Percentiles rank a stretch among this genome's conserved stretches.
Conservation (phyloP, 169 alveolate genomes). For the Cyclospora cayetanensis region DNA sequence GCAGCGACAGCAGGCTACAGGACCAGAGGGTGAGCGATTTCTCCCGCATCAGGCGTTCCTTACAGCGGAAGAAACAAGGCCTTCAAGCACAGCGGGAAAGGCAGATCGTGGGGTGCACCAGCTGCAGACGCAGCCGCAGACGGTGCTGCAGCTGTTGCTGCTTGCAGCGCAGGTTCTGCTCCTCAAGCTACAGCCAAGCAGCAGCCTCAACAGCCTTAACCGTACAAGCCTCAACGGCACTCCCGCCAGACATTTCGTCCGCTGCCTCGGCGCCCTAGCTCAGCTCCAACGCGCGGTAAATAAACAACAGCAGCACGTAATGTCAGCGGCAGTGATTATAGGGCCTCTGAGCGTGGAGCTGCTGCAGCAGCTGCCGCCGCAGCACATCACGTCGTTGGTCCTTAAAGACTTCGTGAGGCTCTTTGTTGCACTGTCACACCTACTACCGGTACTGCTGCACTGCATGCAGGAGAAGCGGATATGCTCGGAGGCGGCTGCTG, state of each 20-base stretch:
- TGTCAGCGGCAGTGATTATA: neutral
- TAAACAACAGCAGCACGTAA: conserved; percentile 26
- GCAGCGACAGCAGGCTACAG: conserved; percentile 31
- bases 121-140: neutral
- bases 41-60: neutral
- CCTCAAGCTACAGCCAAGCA: conserved; percentile 11
- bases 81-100: neutral
- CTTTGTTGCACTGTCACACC: neutral
- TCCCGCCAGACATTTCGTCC: neutral
- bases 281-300: conserved; percentile 5
- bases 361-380: conserved; percentile 52
- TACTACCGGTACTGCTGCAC: conserved; percentile 55
- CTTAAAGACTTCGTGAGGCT: neutral
- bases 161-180: conserved; percentile 29
- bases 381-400: neutral
- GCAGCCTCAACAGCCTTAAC: conserved; percentile 26
- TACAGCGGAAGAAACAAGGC: neutral
- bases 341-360: conserved; percentile 16
- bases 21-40: neutral
- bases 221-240: neutral
- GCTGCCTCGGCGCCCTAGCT: conserved; percentile 32
- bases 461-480: neutral
- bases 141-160: conserved; percentile 18
- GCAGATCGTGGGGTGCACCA: neutral
- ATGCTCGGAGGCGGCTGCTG: neutral